Evolutionary conservation across 768 basidiomycete species (phyloP), one percentile per base, ranked within the genome.

Genomic region (Termitomyces sp.): DNA sequence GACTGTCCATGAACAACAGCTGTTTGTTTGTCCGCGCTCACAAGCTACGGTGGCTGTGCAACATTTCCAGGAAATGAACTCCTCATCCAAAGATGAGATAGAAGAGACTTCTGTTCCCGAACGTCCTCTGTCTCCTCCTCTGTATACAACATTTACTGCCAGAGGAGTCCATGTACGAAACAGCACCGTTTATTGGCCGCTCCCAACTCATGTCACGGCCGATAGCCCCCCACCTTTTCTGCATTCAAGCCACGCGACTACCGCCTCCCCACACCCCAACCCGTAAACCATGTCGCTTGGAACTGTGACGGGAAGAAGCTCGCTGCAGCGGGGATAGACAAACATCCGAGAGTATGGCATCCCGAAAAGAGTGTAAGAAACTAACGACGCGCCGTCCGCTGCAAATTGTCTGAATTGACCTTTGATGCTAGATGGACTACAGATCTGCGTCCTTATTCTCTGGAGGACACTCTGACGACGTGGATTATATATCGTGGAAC

Each of bases 401-500:
- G 14, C 32, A 23, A 4, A 33, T 18, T 23, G 50, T 14, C 46
- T 28, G 43, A 18, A 13, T 26, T 60, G 35, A 41, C 33, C n/a
- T 55, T 56, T 13, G 16, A 26, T 47, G 47, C 13, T 64, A 92
- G 89, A 84, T 91, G 78, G 90, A 93, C 48, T 72, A 80, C 26
- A 81, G 90, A 63, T 79, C 85, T 16, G 87, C 90, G 16, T 74
- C 80, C 1, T 74, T 80, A 16, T 90, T 83, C 58, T 80, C 85
- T 0, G 88, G 89, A 23, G 89, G 83, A 7, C 91, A 92, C 62
- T 77, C 81, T 2, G 89, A 90, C 56, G 89, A 91, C 48, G 86
- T 88, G n/a, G 91, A 93, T 65, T 85, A 91, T 61, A 74, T 92
- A 44, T 84, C 89, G 8, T 93, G 91, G 90, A 91, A 91, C 68